These are phyloP conservation scores for Volvox carteri DNA, from an alignment of 163 green algal species.

Conservation along the genomic window DNA sequence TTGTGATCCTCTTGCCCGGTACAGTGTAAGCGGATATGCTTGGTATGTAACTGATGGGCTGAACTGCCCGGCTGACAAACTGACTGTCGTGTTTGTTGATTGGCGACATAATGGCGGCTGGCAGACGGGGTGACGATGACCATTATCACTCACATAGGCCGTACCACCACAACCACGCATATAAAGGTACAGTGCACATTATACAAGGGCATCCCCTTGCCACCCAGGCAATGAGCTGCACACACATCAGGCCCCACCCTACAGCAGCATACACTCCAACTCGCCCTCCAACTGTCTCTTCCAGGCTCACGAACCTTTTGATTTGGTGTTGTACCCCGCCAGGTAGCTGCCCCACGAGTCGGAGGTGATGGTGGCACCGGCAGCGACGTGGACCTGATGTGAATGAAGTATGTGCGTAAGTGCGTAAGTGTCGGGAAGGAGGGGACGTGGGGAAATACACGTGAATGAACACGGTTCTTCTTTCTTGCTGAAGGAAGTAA, in stretches of 20 bases:
- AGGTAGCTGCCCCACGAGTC: constrained; percentile 18
- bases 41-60: neutral
- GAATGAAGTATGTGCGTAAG: neutral
- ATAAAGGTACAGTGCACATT: neutral
- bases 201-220: neutral
- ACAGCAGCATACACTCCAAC: neutral
- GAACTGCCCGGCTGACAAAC: neutral
- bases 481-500: neutral
- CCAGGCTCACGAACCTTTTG: neutral
- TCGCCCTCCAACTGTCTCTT: neutral
- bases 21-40: neutral
- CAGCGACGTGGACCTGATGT: neutral
- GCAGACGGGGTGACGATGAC: too few species aligned
- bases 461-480: neutral
- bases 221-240: neutral
- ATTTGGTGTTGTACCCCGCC: constrained; percentile 3
- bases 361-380: neutral
- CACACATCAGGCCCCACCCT: neutral
- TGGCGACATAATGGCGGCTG: too few species aligned
- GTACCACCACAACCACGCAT: neutral
- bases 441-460: neutral
- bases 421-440: neutral
- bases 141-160: neutral
- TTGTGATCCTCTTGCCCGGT: neutral
- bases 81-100: too few species aligned